phyloP scores from a whole-genome alignment of 768 basidiomycete species.

The Fomitopsis serialis region DNA sequence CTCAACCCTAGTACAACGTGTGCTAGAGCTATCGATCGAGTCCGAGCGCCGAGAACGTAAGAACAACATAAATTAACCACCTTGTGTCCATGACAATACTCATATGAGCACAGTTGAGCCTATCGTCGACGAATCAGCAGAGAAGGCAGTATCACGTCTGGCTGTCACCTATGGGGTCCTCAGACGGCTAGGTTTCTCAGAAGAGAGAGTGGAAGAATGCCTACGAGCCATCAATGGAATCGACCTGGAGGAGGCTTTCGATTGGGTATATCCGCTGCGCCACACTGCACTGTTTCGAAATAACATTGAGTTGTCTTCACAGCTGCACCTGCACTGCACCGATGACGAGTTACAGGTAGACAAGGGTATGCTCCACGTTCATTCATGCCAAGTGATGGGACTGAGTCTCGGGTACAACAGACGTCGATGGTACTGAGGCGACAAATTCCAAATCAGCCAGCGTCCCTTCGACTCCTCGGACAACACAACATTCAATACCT shows the following conservation, averaged over 20 bases:
- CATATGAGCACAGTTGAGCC: constrained; percentile 20
- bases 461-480: neutral
- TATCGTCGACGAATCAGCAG: constrained; percentile 51
- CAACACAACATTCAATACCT: neutral
- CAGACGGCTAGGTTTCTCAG: constrained; percentile 69
- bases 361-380: constrained; percentile 29
- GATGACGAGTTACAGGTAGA: constrained; percentile 48
- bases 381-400: no score
- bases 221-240: constrained; percentile 55
- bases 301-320: neutral
- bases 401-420: no score
- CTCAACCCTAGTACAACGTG: constrained; percentile 46
- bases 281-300: neutral
- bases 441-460: neutral
- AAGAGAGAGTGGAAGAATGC: constrained; percentile 67
- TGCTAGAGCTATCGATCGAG: constrained; percentile 48
- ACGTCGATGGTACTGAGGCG: no score
- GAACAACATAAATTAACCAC: constrained; percentile 9
- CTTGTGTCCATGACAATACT: no score
- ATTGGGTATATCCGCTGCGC: constrained; percentile 63
- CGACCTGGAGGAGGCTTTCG: constrained; percentile 83
- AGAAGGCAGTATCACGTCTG: constrained; percentile 65
- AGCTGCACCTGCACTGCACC: constrained; percentile 65
- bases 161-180: constrained; percentile 81
- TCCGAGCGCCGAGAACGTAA: constrained; percentile 25